Base-by-base conservation (phyloP, 2,329 filamentous ascomycete genomes). In the Xylaria sp. region DNA sequence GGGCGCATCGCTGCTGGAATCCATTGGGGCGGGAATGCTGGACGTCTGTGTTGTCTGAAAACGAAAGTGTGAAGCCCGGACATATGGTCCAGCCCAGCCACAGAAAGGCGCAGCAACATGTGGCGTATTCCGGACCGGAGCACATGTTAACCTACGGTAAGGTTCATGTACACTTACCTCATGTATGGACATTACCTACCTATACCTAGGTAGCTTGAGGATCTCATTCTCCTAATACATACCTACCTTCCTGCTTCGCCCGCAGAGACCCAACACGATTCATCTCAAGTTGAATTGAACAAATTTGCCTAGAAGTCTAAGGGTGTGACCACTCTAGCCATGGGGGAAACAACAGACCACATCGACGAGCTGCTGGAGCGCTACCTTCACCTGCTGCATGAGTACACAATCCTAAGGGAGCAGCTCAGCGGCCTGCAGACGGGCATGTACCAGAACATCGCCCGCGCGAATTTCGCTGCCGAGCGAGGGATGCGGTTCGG, bases 381-480 rank as follows among this genome's bases (percentile, higher is more conserved):
- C 29, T 91, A 92, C 67, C 82, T 93, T 8, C 57, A 68, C 49
- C 78, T 89, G 1, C 74, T 92, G 1, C 80, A 92, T 68, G 75
- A 85, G 63, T 92, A 92, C 74, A 82, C 84, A 11, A 70, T 71
- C 18, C 79, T 89, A 2, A 83, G 83, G 54, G 66, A 74, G 21
- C 69, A 78, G 40, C 78, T 92, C 37, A 75, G 76, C 40, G 66
- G 69, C 11, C 72, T 82, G 18, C 81, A 90, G 59, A 74, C 79
- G 18, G 73, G 74, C 47, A 78, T 89, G 59, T 83, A 78, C 66
- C 79, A 82, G 51, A 73, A 76, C 60, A 77, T 92, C 39, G 87
- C 89, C n/a, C 82, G 89, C 52, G 89, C 90, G 57, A 91, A 92
- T 72, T 92, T 90, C 71, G 76, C 82, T 22, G 84, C 83, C n/a